Evolutionary conservation across 495 filamentous ascomycete species (phyloP).

Genomic region (Echria macrotheca): DNA sequence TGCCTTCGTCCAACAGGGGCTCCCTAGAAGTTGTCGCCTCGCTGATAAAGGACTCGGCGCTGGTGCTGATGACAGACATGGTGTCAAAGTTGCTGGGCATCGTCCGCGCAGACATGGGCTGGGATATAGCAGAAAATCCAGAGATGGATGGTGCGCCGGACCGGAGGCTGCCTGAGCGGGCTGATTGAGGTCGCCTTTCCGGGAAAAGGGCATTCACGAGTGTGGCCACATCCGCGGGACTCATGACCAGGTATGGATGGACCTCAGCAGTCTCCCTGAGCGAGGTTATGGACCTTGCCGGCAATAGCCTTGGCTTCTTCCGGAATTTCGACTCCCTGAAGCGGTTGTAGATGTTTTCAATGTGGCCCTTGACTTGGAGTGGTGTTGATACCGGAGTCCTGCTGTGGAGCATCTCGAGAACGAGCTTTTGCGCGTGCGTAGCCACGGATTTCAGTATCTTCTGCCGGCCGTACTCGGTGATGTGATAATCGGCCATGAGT

Average conservation of each 20-base stretch:
- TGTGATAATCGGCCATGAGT: conserved; percentile 84
- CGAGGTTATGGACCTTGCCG: conserved; percentile 63
- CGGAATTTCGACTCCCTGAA: conserved; percentile 51
- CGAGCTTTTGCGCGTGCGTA: conserved; percentile 67
- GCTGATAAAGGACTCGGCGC: conserved; percentile 62
- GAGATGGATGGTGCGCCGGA: conserved; percentile 65
- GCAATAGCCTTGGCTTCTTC: conserved; percentile 55
- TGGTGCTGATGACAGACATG: conserved; percentile 60
- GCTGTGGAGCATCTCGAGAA: conserved; percentile 57
- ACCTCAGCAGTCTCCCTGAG: conserved; percentile 64
- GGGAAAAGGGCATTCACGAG: conserved; percentile 69
- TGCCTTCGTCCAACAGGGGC: conserved; percentile 52
- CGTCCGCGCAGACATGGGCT: conserved; percentile 40
- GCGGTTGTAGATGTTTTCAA: conserved; percentile 68
- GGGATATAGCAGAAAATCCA: conserved; percentile 50
- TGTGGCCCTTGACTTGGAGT: conserved; percentile 62
- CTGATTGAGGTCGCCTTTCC: conserved; percentile 51
- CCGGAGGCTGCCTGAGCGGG: conserved; percentile 46
- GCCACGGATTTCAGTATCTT: conserved; percentile 83
- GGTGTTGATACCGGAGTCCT: conserved; percentile 57
- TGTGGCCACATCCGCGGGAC: conserved; percentile 65
- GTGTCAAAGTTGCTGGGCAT: conserved; percentile 48
- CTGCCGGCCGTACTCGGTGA: conserved; percentile 82
- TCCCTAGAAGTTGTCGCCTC: conserved; percentile 61
- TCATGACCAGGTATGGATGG: conserved; percentile 66